phyloP scores from a whole-genome alignment of 495 filamentous ascomycete genomes.

The Chlorociboria aeruginascens region DNA sequence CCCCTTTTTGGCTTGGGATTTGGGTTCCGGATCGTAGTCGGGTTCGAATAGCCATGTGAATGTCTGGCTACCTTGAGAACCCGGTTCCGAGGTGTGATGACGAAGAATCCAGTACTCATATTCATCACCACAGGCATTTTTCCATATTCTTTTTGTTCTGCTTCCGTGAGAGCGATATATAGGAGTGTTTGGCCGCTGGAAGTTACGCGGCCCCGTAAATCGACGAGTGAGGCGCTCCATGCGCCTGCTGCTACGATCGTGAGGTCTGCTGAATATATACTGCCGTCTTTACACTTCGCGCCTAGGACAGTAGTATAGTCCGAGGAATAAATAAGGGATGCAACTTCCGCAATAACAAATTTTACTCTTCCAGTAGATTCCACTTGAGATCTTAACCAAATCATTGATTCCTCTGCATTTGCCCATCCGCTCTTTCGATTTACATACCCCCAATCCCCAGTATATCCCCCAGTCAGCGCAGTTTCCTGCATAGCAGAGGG shows the following conservation, averaged over 20 bases:
- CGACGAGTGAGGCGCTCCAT: conserved; percentile 67
- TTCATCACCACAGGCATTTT: conserved; percentile 69
- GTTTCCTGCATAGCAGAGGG: too few relatives aligned
- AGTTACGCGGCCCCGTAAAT: conserved; percentile 60
- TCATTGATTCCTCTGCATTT: conserved; percentile 64
- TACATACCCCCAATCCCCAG: conserved; percentile 63
- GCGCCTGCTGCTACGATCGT: conserved; percentile 75
- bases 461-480: conserved; percentile 28
- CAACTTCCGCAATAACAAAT: conserved; percentile 52
- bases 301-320: conserved; percentile 18
- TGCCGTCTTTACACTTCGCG: conserved; percentile 41
- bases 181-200: conserved; percentile 73
- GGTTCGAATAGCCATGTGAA: conserved; percentile 72
- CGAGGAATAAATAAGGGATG: conserved; percentile 31
- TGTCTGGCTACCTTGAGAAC: conserved; percentile 77
- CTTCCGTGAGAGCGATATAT: conserved; percentile 58
- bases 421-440: conserved; percentile 77
- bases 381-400: conserved; percentile 40
- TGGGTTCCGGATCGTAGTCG: conserved; percentile 28
- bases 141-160: conserved; percentile 50
- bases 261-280: conserved; percentile 51
- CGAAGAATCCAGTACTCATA: conserved; percentile 67
- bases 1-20: conserved; percentile 10
- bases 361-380: conserved; percentile 45
- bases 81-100: conserved; percentile 61